Conservation (phyloP, 257 asterid genomes). For the Voacanga thouarsii region DNA sequence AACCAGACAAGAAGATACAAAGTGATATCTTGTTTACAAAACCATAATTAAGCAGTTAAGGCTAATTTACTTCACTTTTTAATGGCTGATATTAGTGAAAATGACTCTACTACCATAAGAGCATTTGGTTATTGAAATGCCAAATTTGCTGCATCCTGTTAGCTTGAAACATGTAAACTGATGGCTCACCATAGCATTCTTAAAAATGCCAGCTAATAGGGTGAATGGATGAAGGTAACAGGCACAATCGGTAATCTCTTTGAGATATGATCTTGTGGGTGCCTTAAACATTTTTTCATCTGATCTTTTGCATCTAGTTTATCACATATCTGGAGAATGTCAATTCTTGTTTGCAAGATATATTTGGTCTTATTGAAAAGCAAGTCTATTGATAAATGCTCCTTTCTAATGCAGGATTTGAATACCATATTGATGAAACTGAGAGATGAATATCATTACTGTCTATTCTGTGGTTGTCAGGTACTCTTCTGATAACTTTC, state of each 20-base stretch:
- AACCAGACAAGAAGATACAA: not conserved
- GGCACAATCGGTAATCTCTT: not conserved
- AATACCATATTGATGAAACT: constrained; percentile 57
- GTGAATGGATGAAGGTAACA: not conserved
- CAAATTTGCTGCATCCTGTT: not conserved
- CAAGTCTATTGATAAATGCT: not conserved
- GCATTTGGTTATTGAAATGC: not conserved
- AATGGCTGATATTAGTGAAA: too few species aligned
- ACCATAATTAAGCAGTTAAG: not conserved
- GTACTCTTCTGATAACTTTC: constrained; percentile 21
- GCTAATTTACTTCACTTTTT: too few species aligned
- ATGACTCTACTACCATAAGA: not conserved
- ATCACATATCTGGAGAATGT: not conserved
- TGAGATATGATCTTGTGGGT: not conserved
- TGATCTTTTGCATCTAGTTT: not conserved
- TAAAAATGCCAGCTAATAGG: not conserved
- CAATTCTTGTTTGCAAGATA: not conserved
- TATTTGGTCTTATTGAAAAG: too few species aligned
- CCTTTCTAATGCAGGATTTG: constrained; percentile 64
- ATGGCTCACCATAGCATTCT: not conserved
- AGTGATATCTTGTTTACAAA: not conserved
- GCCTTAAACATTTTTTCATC: not conserved
- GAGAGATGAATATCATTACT: constrained; percentile 68
- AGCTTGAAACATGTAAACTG: not conserved
- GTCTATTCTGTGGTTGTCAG: constrained; percentile 93